These are phyloP conservation scores for Pseudogymnoascus sp. DNA, from an alignment of 2,329 filamentous ascomycete species.

Conservation along the genomic window DNA sequence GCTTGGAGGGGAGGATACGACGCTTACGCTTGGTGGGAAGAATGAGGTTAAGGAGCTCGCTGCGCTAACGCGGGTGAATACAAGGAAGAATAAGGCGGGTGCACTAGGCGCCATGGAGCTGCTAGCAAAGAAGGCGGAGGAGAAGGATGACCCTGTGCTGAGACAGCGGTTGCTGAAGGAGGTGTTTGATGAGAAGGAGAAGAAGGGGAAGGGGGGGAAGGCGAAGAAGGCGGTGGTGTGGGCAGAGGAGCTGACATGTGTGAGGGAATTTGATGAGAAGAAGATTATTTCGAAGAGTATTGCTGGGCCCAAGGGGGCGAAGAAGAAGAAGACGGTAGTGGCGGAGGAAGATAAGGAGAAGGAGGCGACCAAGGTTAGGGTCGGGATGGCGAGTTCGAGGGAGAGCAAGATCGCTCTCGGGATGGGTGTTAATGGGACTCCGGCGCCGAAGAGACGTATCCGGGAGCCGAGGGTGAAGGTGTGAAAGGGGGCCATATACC, in stretches of 20 bases:
- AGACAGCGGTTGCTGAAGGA: constrained; percentile 30
- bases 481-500: neutral
- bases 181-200: constrained; percentile 25
- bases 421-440: constrained; percentile 27
- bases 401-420: constrained; percentile 18
- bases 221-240: constrained; percentile 25
- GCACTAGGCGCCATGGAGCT: constrained; percentile 27
- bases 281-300: constrained; percentile 19
- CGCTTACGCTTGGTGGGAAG: constrained; percentile 18
- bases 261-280: constrained; percentile 20
- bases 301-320: constrained; percentile 14
- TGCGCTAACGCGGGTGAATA: constrained; percentile 36
- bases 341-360: constrained; percentile 19
- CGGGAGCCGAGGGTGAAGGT: constrained; percentile 10
- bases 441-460: constrained; percentile 22
- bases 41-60: constrained; percentile 25
- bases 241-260: constrained; percentile 27
- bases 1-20: constrained; percentile 25
- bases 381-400: constrained; percentile 16
- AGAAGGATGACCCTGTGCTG: constrained; percentile 33
- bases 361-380: constrained; percentile 21
- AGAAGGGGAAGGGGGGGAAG: constrained; percentile 22
- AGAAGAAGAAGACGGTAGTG: constrained; percentile 19
- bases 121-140: constrained; percentile 29
- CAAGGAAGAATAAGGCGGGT: constrained; percentile 37